These are phyloP conservation scores for Lentinus polychrous DNA, from an alignment of 1,284 basidiomycete genomes.

Conservation along the genomic window DNA sequence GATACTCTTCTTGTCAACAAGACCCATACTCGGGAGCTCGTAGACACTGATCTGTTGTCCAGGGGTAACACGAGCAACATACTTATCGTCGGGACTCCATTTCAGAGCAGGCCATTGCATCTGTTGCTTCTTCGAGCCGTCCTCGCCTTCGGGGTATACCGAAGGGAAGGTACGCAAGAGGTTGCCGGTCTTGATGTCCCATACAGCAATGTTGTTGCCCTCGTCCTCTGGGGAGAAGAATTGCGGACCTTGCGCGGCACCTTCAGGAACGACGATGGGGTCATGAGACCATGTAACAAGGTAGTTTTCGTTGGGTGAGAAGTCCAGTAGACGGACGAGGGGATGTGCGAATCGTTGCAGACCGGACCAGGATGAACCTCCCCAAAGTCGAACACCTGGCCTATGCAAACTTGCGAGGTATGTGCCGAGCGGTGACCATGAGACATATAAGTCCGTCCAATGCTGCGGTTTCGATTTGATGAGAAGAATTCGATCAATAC, in stretches of 20 bases:
- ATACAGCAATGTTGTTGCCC: slow-evolving; percentile 95
- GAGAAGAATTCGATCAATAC: background rate
- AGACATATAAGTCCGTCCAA: slow-evolving; percentile 97
- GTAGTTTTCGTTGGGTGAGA: slow-evolving; percentile 96
- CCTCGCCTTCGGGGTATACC: slow-evolving; percentile 44
- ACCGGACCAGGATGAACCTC: slow-evolving; percentile 82
- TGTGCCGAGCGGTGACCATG: slow-evolving; percentile 96
- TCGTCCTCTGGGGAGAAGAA: slow-evolving; percentile 93
- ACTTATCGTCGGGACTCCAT: slow-evolving; percentile 98
- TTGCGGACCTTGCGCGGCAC: slow-evolving; percentile 75
- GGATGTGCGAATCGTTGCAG: slow-evolving; percentile 93
- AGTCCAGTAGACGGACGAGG: slow-evolving; percentile 93
- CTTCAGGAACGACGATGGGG: slow-evolving; percentile 84
- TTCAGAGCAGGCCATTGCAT: slow-evolving; percentile 95
- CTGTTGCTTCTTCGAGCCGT: slow-evolving; percentile 58
- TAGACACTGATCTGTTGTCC: slow-evolving; percentile 95
- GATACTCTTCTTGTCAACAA: slow-evolving; percentile 95
- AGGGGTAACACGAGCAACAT: slow-evolving; percentile 83
- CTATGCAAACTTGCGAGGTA: slow-evolving; percentile 92
- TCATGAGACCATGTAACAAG: slow-evolving; percentile 98
- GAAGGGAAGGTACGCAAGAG: slow-evolving; percentile 91
- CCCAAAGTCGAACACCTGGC: slow-evolving; percentile 96
- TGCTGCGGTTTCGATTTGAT: slow-evolving; percentile 24
- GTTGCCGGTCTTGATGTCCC: slow-evolving; percentile 94
- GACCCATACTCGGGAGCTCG: slow-evolving; percentile 90